These are phyloP conservation scores for Colletotrichum liriopes DNA, from an alignment of 2,329 filamentous ascomycete species.

Conservation along the genomic window DNA sequence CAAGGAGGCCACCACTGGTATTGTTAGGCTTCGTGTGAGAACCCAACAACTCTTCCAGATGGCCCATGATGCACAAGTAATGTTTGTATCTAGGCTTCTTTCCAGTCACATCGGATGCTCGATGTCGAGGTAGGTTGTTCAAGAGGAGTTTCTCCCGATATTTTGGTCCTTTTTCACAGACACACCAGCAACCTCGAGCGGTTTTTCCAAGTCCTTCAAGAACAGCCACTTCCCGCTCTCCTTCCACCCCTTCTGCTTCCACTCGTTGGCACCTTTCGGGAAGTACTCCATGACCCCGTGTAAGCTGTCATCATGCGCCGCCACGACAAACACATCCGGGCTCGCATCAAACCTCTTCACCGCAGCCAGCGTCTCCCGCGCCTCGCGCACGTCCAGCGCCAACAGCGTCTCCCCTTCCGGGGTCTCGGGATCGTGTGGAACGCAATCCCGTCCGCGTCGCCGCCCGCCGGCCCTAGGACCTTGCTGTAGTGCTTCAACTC, in stretches of 20 bases:
- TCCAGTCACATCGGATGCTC: too few species aligned
- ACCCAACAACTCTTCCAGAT: too few species aligned
- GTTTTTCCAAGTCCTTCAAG: neutral
- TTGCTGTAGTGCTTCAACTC: neutral
- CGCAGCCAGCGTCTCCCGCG: slow-evolving; percentile 7
- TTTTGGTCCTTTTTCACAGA: neutral
- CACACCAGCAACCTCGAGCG: neutral
- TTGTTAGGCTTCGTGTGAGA: too few species aligned
- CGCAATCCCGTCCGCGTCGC: neutral
- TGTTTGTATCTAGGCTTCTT: too few species aligned
- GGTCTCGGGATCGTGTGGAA: slow-evolving; percentile 8
- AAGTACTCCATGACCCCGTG: neutral
- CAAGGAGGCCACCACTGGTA: too few species aligned
- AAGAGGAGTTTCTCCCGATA: too few species aligned
- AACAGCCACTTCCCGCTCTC: slow-evolving; percentile 10
- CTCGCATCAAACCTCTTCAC: slow-evolving; percentile 9
- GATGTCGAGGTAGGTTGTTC: too few species aligned
- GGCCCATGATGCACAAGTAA: too few species aligned
- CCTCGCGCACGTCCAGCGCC: slow-evolving; percentile 1
- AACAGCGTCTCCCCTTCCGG: neutral
- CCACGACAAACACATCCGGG: slow-evolving; percentile 16
- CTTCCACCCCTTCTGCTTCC: slow-evolving; percentile 17
- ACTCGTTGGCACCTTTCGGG: neutral
- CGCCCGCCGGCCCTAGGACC: neutral
- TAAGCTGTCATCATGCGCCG: slow-evolving; percentile 1